A percentile compares a stretch with the other conserved stretches of the same genome.
These are phyloP conservation scores for Podospora fimiseda DNA, from an alignment of 495 filamentous ascomycete genomes.

Conservation along the genomic window DNA sequence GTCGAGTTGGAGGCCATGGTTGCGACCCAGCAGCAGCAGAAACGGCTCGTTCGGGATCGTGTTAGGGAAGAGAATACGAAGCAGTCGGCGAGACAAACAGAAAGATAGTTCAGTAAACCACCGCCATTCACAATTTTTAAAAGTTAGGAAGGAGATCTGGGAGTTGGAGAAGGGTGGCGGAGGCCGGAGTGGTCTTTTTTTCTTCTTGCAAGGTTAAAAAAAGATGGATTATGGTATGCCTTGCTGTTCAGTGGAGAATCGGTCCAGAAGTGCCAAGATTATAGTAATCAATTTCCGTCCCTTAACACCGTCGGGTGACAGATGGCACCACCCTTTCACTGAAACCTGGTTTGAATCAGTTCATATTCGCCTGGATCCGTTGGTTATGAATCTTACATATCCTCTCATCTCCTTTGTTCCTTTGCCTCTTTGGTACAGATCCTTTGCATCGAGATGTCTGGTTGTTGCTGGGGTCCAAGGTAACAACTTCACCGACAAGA, in stretches of 20 bases:
- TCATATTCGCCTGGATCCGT: neutral
- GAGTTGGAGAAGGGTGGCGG: neutral
- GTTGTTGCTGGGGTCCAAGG: no score
- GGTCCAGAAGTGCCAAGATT: neutral
- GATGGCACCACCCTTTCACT: slow-evolving; percentile 2
- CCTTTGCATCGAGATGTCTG: no score
- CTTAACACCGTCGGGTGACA: slow-evolving; percentile 1
- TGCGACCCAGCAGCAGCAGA: slow-evolving; percentile 1
- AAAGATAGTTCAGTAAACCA: neutral
- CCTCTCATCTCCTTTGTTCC: neutral
- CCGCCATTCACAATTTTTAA: neutral
- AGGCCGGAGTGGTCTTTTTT: neutral
- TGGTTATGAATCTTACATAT: neutral
- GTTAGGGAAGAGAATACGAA: neutral
- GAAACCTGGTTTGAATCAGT: neutral
- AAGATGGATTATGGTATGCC: neutral
- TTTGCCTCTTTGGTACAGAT: neutral
- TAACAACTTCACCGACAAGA: neutral
- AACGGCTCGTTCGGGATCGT: slow-evolving; percentile 15
- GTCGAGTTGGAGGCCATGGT: slow-evolving; percentile 41
- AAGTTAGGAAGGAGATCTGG: neutral
- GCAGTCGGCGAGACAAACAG: neutral
- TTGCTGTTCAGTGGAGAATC: neutral
- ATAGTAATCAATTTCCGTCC: neutral
- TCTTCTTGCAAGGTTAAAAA: neutral